Base-by-base conservation (phyloP, 371 early-diverging fungal species). In the Syncephalis plumigaleata region DNA sequence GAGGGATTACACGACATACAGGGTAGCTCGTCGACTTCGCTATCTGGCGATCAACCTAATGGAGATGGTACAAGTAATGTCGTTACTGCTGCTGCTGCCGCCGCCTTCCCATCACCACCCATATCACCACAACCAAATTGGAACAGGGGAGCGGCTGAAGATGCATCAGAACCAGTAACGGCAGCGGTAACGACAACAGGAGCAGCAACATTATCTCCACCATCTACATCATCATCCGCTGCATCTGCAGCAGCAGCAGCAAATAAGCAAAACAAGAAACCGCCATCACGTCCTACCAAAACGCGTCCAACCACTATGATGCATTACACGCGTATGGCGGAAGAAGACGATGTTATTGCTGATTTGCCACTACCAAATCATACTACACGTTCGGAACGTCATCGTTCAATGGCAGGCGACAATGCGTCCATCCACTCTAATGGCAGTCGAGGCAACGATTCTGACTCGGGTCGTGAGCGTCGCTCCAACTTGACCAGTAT, bases 251-350 rank as follows among this genome's bases (percentile, higher is more conserved):
- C n/a, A n/a, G n/a, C n/a, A 11, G 31, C 31, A 7, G 31, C 31
- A 7, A 11, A 11, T 31, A 31, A 31, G 11, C 31, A 31, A 31
- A 11, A 11, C 31, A 31, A 31, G 31, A 31, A 31, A 11, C 31
- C 4, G 4, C 31, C 31, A 31, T 7, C 31, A 31, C 31, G 31
- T 31, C 45, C 26, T 21, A 15, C 46, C 3, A 51, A 51, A 39
- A 44, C 51, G n/a, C 51, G 51, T 37, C 51, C 45, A 18, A 51
- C 38, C 45, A 45, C 26, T 16, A 51, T 45, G 51, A 38, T 42
- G 27, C 37, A 45, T n/a, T 18, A n/a, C 7, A 37, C 44, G n/a
- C 23, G 36, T 13, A 38, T 36, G 37, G 45, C 31, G 23, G 43
- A 16, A 20, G 17, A 17, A 21, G 23, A 43, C 26, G 31, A 43